Conservation (phyloP, 768 basidiomycete species). For the Leccinum olivaceopallidum region DNA sequence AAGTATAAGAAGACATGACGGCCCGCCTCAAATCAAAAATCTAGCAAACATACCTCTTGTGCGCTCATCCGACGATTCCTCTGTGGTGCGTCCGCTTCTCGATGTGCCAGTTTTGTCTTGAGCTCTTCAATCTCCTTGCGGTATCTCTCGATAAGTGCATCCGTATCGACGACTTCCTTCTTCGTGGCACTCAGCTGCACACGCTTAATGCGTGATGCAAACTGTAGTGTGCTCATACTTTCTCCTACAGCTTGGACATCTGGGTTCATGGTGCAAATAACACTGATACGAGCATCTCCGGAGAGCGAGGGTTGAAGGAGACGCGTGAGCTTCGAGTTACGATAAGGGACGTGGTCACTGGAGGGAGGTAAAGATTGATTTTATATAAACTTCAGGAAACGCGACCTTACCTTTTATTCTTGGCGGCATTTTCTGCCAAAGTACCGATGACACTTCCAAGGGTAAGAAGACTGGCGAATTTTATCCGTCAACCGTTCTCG, state of each 20-base stretch:
- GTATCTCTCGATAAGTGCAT: conserved; percentile 92
- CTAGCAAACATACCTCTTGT: conserved; percentile 37
- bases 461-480: conserved; percentile 68
- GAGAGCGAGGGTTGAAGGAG: conserved; percentile 94
- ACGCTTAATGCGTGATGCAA: conserved; percentile 89
- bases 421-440: conserved; percentile 82
- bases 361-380: background rate
- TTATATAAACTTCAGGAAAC: background rate
- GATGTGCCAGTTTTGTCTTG: conserved; percentile 66
- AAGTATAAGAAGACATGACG: background rate
- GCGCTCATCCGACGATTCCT: conserved; percentile 38
- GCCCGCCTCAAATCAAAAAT: background rate
- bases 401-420: conserved; percentile 59
- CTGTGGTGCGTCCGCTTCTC: conserved; percentile 61
- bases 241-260: conserved; percentile 77
- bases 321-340: conserved; percentile 93
- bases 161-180: conserved; percentile 92
- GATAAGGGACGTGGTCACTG: conserved; percentile 90
- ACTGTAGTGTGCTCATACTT: conserved; percentile 84
- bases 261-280: conserved; percentile 95
- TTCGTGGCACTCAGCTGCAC: conserved; percentile 87
- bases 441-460: conserved; percentile 92
- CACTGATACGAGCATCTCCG: conserved; percentile 93
- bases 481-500: background rate
- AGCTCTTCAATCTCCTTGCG: conserved; percentile 93